Conservation (phyloP, 1,284 basidiomycete species). For the Entoloma clypeatum region DNA sequence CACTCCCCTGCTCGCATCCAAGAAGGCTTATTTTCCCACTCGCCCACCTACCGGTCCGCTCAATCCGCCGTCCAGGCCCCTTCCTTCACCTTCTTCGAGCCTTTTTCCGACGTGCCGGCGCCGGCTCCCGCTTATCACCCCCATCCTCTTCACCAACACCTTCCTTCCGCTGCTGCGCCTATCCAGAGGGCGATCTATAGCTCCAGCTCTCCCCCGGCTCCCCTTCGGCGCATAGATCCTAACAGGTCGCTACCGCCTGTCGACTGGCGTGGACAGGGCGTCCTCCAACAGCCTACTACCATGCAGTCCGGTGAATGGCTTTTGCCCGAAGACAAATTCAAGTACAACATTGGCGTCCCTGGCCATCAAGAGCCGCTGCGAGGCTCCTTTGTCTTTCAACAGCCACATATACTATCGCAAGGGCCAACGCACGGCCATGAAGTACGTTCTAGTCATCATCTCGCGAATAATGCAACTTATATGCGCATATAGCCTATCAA, state of each 20-base stretch:
- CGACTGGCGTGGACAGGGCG: too few relatives aligned
- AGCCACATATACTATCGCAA: too few relatives aligned
- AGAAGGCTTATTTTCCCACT: slow-evolving; percentile 32
- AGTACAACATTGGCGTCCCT: slow-evolving; percentile 25
- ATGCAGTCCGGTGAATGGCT: slow-evolving; percentile 35
- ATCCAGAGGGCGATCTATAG: slow-evolving; percentile 20
- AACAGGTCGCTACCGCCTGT: too few relatives aligned
- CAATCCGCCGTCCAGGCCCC: slow-evolving; percentile 25
- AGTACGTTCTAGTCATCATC: slow-evolving; percentile 12
- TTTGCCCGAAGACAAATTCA: slow-evolving; percentile 27
- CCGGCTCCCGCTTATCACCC: slow-evolving; percentile 27
- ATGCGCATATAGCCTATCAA: slow-evolving; percentile 66
- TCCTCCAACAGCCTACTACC: too few relatives aligned
- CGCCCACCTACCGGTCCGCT: slow-evolving; percentile 26
- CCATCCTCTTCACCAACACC: slow-evolving; percentile 20
- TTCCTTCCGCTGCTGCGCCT: slow-evolving; percentile 17
- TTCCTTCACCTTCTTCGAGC: slow-evolving; percentile 45
- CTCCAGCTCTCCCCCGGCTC: slow-evolving; percentile 23
- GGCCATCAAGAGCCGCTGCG: slow-evolving; percentile 24
- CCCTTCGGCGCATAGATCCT: slow-evolving; percentile 10
- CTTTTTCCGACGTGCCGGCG: slow-evolving; percentile 46
- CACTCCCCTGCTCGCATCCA: slow-evolving; percentile 35
- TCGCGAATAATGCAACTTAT: slow-evolving; percentile 18
- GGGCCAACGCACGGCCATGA: too few relatives aligned
- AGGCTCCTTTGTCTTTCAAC: slow-evolving; percentile 16